These are phyloP conservation scores for Ammopiptanthus mongolicus DNA, from an alignment of 306 rosid species.

Conservation along the genomic window DNA sequence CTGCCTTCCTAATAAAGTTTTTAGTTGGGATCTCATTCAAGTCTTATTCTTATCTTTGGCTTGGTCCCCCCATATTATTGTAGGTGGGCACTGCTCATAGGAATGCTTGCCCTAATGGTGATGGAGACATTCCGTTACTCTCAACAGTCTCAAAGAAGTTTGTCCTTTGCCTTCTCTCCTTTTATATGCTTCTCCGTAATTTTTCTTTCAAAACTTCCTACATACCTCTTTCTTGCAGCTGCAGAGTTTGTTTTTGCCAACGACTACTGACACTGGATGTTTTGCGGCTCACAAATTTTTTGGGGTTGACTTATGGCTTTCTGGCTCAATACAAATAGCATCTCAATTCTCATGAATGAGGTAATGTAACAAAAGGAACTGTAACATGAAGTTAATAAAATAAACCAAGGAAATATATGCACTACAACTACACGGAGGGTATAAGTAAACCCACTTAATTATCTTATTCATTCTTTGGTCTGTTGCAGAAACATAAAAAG, in stretches of 20 bases:
- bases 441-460: constrained; percentile 4
- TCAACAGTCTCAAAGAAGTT: constrained; percentile 48
- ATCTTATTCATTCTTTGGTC: constrained; percentile 14
- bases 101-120: constrained; percentile 42
- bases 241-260: constrained; percentile 31
- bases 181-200: constrained; percentile 28
- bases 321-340: constrained; percentile 8
- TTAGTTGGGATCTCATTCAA: constrained; percentile 41
- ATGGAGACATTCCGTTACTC: constrained; percentile 46
- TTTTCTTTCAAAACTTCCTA: constrained; percentile 19
- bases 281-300: constrained; percentile 14
- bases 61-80: constrained; percentile 60
- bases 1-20: constrained; percentile 39
- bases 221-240: constrained; percentile 34
- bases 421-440: background rate
- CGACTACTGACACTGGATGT: constrained; percentile 16
- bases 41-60: constrained; percentile 44
- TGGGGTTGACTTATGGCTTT: constrained; percentile 1
- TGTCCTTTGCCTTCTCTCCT: constrained; percentile 38
- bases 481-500: constrained; percentile 33
- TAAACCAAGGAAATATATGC: background rate
- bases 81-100: constrained; percentile 54
- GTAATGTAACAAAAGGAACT: constrained; percentile 17
- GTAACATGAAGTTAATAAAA: constrained; percentile 18
- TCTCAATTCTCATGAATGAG: constrained; percentile 18